Conservation (phyloP, 306 rosid genomes). For the Cucurbita argyrosperma region DNA sequence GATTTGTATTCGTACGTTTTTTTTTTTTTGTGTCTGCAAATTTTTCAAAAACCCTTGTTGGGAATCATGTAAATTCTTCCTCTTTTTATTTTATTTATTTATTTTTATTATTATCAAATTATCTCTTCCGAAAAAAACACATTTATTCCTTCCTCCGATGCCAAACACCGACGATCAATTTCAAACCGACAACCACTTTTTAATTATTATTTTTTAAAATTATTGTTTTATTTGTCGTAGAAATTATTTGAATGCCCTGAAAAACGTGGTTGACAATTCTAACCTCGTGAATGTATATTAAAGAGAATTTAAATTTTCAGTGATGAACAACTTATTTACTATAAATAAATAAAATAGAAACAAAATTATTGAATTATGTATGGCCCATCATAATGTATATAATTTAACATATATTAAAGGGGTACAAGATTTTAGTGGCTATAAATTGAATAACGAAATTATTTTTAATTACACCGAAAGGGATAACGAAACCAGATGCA, state of each 20-base stretch:
- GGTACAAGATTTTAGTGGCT: no score
- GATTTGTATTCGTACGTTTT: not conserved
- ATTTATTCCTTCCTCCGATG: not conserved
- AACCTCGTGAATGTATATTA: no score
- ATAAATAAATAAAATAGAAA: no score
- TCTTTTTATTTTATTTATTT: not conserved
- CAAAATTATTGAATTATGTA: no score
- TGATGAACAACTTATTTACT: no score
- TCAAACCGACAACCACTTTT: not conserved
- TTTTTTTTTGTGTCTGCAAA: not conserved
- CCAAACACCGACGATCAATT: not conserved
- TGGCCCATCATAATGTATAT: no score
- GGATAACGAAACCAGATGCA: not conserved
- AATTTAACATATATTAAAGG: no score
- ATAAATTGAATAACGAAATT: no score
- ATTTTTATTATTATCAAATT: not conserved
- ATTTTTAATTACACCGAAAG: no score
- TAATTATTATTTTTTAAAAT: not conserved
- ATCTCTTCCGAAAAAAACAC: not conserved
- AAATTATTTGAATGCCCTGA: no score
- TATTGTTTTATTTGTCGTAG: not conserved
- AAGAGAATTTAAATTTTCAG: no score
- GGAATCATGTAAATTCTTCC: not conserved
- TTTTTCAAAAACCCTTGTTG: not conserved
- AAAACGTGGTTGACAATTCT: no score